Conservation (phyloP, 202 grass and related monocot species). For the Brachypodium distachyon region DNA sequence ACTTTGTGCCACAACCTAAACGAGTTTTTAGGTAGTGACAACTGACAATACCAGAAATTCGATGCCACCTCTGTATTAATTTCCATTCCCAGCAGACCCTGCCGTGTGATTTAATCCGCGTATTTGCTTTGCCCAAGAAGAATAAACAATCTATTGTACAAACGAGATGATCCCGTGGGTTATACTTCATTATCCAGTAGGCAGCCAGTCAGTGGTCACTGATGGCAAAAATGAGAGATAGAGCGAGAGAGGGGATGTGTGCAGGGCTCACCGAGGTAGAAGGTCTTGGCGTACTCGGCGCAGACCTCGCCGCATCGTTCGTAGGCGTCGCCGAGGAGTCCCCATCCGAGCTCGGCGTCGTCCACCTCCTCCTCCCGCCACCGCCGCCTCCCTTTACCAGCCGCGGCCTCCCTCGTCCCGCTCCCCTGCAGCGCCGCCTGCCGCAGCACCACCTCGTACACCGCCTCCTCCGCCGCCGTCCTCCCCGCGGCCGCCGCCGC, state of each 20-base stretch:
- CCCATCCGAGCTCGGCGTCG: slow-evolving; percentile 10
- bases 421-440: slow-evolving; percentile 55
- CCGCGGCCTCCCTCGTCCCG: neutral
- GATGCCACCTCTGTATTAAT: too few relatives aligned
- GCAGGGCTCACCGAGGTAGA: slow-evolving; percentile 67
- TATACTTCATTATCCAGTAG: too few relatives aligned
- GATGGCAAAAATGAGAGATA: too few relatives aligned
- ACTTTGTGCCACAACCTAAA: neutral
- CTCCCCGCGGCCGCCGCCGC: slow-evolving; percentile 19
- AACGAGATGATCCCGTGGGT: too few relatives aligned
- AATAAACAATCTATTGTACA: too few relatives aligned
- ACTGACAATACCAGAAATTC: too few relatives aligned
- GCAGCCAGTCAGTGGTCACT: too few relatives aligned
- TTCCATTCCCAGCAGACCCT: too few relatives aligned
- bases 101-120: too few relatives aligned
- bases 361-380: neutral
- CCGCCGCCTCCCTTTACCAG: neutral
- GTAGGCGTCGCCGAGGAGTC: slow-evolving; percentile 68
- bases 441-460: slow-evolving; percentile 74
- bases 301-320: slow-evolving; percentile 84
- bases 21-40: neutral
- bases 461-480: slow-evolving; percentile 51
- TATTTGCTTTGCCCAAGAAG: too few relatives aligned
- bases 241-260: neutral
- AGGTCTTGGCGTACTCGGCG: slow-evolving; percentile 98